phyloP scores from a whole-genome alignment of 768 basidiomycete genomes.

The Mycena crocata region DNA sequence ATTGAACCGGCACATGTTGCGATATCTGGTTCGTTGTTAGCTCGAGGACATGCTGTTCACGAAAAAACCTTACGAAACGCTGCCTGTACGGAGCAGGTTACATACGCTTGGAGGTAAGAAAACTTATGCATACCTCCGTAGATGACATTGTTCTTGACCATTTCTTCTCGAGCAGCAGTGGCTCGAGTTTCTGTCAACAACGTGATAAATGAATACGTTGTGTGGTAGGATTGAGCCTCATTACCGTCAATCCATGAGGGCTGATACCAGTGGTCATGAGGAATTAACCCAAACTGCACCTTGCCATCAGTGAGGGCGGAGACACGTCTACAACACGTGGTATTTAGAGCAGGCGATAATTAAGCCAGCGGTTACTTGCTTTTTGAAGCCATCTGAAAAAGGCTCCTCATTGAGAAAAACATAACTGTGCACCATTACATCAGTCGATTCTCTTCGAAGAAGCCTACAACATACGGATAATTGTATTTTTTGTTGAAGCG shows the following conservation, averaged over 20 bases:
- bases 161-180: constrained; percentile 67
- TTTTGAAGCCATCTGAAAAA: constrained; percentile 80
- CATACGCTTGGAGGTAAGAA: background rate
- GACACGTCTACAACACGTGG: constrained; percentile 46
- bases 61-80: constrained; percentile 73
- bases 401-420: constrained; percentile 88
- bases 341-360: background rate
- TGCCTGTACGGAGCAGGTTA: constrained; percentile 60
- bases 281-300: constrained; percentile 84
- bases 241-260: constrained; percentile 69
- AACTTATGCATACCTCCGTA: constrained; percentile 65
- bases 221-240: background rate
- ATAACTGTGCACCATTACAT: no score
- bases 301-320: constrained; percentile 68
- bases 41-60: no score
- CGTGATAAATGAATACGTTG: background rate
- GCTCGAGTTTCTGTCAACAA: constrained; percentile 67
- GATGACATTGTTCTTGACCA: constrained; percentile 76
- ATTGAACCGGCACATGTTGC: constrained; percentile 98
- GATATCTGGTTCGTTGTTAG: constrained; percentile 36
- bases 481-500: constrained; percentile 89
- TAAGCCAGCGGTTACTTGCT: constrained; percentile 47
- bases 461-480: no score
- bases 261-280: constrained; percentile 82
- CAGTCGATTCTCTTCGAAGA: no score